Base-by-base conservation (phyloP, 164 flowering plant genomes). In the Chloranthus sessilifolius region DNA sequence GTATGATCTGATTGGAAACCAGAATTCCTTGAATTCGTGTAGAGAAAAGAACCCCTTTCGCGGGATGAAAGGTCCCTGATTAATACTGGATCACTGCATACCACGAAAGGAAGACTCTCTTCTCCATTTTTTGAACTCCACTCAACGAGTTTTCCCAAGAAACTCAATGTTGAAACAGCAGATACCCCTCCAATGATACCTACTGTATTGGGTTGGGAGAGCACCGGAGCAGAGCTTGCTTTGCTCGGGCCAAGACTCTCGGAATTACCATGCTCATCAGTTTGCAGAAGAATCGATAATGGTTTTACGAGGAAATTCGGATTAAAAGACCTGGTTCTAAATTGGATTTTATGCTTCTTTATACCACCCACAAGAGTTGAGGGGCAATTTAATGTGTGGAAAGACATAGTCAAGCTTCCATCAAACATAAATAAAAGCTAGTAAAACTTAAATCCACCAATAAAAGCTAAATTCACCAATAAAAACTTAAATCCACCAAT, bases 161-260 rank as follows among this genome's bases (percentile, higher is more conserved):
- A 85, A 31, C 22, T 72, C 19, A 81, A 41, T 26, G 88, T 79
- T 7, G 90, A 76, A 55, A 56, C 48, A 21, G 68, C 75, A 0
- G 94, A 85, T 12, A 67, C 52, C 1, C 96, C 96, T 62, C 96
- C 90, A 19, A 88, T 70, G 45, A 88, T 68, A 7, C 96, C 94
- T 1, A 88, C 67, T 0, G 78, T 64, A 59, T 73, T 78, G 9
- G 59, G 47, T 41, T 73, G 81, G 47, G 55, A 53, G 31, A 71
- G 60, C 45, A 76, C 40, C 2, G 66, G 43, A 38, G 31, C 25
- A 20, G 49, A 17, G 9, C 33, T 24, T 20, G 33, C 47, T 30
- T 47, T 17, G 46, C 50, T 46, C 23, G 20, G 28, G 2, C 34
- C 29, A 52, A 40, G 19, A 17, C 41, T 31, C 30, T 24, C 50